Conservation (phyloP, 805 yeast species). For the Zygoascus flipseniorum region DNA sequence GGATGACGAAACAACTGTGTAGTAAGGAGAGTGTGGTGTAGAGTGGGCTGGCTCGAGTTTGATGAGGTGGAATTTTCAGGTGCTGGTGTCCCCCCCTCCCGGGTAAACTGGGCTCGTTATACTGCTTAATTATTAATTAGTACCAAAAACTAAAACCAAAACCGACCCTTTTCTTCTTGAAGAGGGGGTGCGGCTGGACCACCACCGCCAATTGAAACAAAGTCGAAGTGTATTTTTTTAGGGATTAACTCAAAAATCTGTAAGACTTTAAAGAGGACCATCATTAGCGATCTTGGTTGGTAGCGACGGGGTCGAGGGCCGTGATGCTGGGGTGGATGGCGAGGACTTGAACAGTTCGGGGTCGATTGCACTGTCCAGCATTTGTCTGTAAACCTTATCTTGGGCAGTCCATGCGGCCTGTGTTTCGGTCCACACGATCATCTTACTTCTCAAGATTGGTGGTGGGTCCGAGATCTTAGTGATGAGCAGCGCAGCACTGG, state of each 20-base stretch:
- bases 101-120: neutral
- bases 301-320: neutral
- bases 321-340: neutral
- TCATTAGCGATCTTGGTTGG: neutral
- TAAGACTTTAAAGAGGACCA: neutral
- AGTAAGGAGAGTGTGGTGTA: too few relatives aligned
- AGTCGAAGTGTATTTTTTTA: neutral
- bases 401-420: constrained; percentile 26
- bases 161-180: neutral
- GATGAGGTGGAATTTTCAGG: neutral
- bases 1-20: too few relatives aligned
- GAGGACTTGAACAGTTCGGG: too few relatives aligned
- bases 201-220: neutral
- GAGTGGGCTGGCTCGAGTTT: neutral
- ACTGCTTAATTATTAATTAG: too few relatives aligned
- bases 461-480: constrained; percentile 45
- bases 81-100: neutral
- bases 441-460: constrained; percentile 21
- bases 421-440: constrained; percentile 24
- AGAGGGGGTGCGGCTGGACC: neutral
- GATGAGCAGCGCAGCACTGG: constrained; percentile 44
- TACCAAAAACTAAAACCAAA: too few relatives aligned
- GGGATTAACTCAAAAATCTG: too few relatives aligned
- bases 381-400: constrained; percentile 2
- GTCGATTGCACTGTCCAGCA: constrained; percentile 3